These are phyloP conservation scores for Melocanna baccifera DNA, from an alignment of 176 grass and related monocot species.

Conservation along the genomic window DNA sequence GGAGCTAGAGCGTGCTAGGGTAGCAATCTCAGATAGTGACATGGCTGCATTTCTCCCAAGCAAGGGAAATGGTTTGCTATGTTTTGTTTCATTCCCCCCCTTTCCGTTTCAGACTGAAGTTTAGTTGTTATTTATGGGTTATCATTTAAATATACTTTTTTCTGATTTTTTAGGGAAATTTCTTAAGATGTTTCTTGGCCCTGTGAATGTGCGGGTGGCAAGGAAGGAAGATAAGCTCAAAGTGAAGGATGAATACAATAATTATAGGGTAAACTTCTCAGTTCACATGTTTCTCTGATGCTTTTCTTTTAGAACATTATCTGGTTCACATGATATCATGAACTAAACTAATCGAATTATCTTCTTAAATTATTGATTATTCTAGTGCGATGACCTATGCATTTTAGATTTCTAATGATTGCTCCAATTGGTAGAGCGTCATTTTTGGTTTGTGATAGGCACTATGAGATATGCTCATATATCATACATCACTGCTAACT, in stretches of 20 bases:
- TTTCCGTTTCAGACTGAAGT: background rate
- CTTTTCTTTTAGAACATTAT: background rate
- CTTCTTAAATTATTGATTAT: background rate
- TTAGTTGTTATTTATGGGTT: slow-evolving; percentile 9
- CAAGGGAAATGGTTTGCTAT: slow-evolving; percentile 60
- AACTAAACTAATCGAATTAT: background rate
- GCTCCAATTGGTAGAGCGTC: background rate
- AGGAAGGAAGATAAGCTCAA: slow-evolving; percentile 90
- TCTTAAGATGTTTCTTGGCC: slow-evolving; percentile 88
- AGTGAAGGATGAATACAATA: slow-evolving; percentile 97
- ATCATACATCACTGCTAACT: background rate
- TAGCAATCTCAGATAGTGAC: slow-evolving; percentile 69
- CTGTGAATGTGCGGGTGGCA: slow-evolving; percentile 65
- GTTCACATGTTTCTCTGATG: background rate
- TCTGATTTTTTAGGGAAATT: slow-evolving; percentile 55
- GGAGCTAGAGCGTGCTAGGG: slow-evolving; percentile 72
- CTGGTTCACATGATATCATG: background rate
- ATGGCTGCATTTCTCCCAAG: slow-evolving; percentile 67
- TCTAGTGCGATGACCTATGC: background rate
- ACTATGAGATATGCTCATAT: background rate
- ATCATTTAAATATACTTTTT: background rate
- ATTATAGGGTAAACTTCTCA: slow-evolving; percentile 79
- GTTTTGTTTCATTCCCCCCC: background rate
- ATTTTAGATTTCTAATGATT: background rate
- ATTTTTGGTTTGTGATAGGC: slow-evolving; percentile 2